phyloP scores from a whole-genome alignment of 2,329 filamentous ascomycete species.

The Westerdykella aurantiaca region DNA sequence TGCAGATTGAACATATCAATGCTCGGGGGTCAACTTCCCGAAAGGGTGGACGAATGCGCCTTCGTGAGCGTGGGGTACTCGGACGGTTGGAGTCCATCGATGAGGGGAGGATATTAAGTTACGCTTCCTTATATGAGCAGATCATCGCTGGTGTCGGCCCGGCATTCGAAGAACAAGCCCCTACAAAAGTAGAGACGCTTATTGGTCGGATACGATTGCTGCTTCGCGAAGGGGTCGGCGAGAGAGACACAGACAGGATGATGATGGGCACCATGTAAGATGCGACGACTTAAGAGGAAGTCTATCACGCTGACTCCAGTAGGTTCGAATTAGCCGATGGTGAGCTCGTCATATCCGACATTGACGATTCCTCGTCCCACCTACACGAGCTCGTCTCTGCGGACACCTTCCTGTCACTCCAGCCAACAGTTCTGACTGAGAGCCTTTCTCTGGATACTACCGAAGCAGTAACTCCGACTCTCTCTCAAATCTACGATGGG shows the following conservation, averaged over 20 bases:
- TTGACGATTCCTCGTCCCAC: constrained; percentile 25
- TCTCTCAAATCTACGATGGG: constrained; percentile 25
- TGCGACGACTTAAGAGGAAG: background rate
- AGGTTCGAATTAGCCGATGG: constrained; percentile 20
- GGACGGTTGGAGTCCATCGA: background rate
- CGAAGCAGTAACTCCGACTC: constrained; percentile 4
- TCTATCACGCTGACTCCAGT: constrained; percentile 3
- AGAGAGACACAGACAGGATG: constrained; percentile 4
- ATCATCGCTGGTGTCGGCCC: background rate
- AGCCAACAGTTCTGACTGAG: constrained; percentile 10
- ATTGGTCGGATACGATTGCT: constrained; percentile 6
- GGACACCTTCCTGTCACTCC: constrained; percentile 6
- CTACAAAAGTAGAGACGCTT: background rate
- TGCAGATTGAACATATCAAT: constrained; percentile 1
- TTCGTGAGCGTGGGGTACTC: background rate
- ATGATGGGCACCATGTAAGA: constrained; percentile 23
- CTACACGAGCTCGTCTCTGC: constrained; percentile 15
- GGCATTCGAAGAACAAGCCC: background rate
- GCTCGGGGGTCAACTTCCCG: background rate
- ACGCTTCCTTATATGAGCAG: background rate
- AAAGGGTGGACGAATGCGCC: background rate
- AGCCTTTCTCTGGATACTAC: background rate
- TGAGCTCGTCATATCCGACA: constrained; percentile 18
- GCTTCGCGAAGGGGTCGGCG: constrained; percentile 9
- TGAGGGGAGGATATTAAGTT: background rate